These are phyloP conservation scores for Zopfochytrium polystomum DNA, from an alignment of 371 early-diverging fungal genomes.

Conservation along the genomic window DNA sequence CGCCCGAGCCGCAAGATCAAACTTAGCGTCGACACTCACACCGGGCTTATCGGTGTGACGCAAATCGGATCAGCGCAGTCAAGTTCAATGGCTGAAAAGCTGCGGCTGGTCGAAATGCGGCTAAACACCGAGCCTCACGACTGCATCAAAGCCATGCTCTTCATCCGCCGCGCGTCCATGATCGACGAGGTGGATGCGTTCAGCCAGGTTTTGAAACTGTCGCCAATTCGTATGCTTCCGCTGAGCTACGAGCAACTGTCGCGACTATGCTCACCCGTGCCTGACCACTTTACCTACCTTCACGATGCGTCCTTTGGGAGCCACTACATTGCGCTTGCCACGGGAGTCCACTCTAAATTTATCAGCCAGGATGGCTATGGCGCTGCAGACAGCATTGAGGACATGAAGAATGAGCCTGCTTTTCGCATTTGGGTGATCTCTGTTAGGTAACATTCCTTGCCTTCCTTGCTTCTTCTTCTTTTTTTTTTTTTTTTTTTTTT, in stretches of 20 bases:
- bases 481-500: not conserved
- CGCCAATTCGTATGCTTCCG: not conserved
- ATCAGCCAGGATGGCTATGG: not conserved
- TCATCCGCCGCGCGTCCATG: not conserved
- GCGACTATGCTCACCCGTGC: not conserved
- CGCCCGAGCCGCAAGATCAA: not conserved
- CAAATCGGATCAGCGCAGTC: not conserved
- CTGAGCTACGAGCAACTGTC: not conserved
- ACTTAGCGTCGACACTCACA: constrained; percentile 14
- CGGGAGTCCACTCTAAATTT: not conserved
- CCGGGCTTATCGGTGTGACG: constrained; percentile 14
- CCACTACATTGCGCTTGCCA: not conserved
- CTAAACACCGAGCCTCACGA: not conserved
- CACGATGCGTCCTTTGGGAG: not conserved
- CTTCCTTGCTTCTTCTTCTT: not conserved
- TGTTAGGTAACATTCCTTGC: not conserved
- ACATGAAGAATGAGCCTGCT: not conserved
- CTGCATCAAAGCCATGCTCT: not conserved
- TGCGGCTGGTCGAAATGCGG: not conserved
- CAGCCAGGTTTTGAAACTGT: not conserved
- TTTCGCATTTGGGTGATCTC: not conserved
- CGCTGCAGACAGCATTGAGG: not conserved
- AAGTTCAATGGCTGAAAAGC: not conserved
- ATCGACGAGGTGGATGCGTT: not conserved
- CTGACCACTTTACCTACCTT: not conserved